Evolutionary conservation across 805 yeast species (phyloP), one percentile per base, ranked within the genome.

Genomic region (Saccharomycopsis sp.): DNA sequence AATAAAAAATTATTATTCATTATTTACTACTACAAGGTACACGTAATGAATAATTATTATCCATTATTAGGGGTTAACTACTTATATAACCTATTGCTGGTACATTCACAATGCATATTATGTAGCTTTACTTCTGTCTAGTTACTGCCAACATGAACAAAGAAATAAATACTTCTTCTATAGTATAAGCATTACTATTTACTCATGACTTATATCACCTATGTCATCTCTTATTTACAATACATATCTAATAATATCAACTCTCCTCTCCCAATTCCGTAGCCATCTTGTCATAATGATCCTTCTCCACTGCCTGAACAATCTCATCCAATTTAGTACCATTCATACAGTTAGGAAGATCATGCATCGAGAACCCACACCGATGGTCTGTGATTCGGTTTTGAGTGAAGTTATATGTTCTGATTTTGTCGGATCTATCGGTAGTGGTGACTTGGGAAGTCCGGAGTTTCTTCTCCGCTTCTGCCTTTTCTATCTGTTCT

Each of bases 321-420:
- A 86, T 68, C 42, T 76, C 81, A 57, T 83, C 86, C 35, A 86
- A 68, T 61, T 74, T 75, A 52, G 76, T 78, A 1, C 94, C 94
- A 15, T 74, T 73, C 80, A 87, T 72, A 41, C 85, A 78, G 1
- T 85, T 86, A 7, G 77, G 83, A 15, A 94, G 73, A 65, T 91
- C 96, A 66, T 89, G 86, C n/a, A 87, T 64, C 0, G 92, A 83
- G 65, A 72, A 82, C 1, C 92, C 91, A 68, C 97, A 90, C 54
- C 99, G 76, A 67, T 94, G 99, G 67, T 94, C 99, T 0, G 98
- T 92, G 54, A 94, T 81, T 64, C 99, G 78, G 69, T 91, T 91
- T 67, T 94, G 97, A 7, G 96, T 91, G 65, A 80, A 93, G 67
- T 94, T 94, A 70, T 94, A 94, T 0, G 99, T 94, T 64, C 98